Evolutionary conservation across 2,329 filamentous ascomycete species (phyloP).

Genomic region (Scedosporium minutisporum): DNA sequence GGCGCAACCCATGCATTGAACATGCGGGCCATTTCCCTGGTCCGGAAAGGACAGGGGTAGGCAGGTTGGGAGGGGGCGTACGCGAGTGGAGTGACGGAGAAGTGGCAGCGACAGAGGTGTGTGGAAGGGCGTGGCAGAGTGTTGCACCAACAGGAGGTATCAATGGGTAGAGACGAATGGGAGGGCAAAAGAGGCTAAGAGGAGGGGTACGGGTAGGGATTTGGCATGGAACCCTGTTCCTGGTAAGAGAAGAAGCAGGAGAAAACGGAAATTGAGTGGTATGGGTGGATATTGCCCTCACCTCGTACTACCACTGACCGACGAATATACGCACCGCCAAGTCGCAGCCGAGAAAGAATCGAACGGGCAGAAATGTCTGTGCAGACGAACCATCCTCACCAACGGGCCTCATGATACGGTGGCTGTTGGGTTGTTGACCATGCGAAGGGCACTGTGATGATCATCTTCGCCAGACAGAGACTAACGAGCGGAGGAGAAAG

Average conservation of each 20-base stretch:
- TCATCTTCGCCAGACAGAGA: too few species aligned
- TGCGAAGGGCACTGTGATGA: too few species aligned
- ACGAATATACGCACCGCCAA: not conserved
- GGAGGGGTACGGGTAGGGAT: not conserved
- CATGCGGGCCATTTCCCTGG: constrained; percentile 7
- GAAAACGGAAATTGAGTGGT: not conserved
- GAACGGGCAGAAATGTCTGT: not conserved
- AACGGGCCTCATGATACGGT: not conserved
- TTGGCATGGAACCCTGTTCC: not conserved
- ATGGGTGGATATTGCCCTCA: not conserved
- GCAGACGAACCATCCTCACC: not conserved
- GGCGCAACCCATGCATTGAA: constrained; percentile 3
- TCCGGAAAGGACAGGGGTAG: not conserved
- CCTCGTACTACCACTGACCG: not conserved
- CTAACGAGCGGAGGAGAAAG: too few species aligned
- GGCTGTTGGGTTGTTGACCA: not conserved
- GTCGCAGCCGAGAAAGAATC: not conserved
- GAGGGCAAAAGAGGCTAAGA: not conserved
- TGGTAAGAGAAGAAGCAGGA: not conserved
- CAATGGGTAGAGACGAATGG: not conserved
- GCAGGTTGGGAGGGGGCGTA: not conserved
- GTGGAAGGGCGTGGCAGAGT: not conserved
- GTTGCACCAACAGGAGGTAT: not conserved
- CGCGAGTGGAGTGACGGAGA: not conserved
- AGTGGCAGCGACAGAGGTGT: not conserved